Evolutionary conservation across 2,329 filamentous ascomycete species (phyloP), one percentile per base, ranked within the genome.

Genomic region (Drechslerella dactyloides): DNA sequence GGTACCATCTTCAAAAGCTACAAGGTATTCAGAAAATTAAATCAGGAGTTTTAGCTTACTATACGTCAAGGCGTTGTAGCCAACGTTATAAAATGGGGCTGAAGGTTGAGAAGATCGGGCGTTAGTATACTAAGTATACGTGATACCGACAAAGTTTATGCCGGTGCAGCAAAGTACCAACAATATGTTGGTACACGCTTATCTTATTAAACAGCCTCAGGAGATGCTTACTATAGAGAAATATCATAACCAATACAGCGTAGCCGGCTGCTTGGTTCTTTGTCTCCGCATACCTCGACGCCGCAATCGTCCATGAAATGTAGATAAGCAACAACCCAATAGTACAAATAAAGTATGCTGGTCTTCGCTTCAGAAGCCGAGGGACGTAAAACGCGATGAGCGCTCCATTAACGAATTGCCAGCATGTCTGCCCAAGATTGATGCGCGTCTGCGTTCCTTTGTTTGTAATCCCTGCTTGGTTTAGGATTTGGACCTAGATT

Each of bases 61-160:
- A 78, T 87, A 87, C 0, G 85, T 87, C 61, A 89, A 80, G 13
- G 86, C 85, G 76, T 88, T 89, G 77, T 87, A 87, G n/a, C 85
- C 86, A 55, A 88, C 82, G 75, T 88, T 88, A 77, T 88, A 89
- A 70, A 80, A 81, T 2, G 85, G 84, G 8, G n/a, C 63, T 68
- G 19, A 7, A 40, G 2, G 21, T 82, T 77, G 87, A 33, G 8
- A 8, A 33, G 8, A n/a, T n/a, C n/a, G n/a, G n/a, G n/a, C n/a
- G n/a, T n/a, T n/a, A n/a, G n/a, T n/a, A n/a, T n/a, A n/a, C n/a
- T n/a, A n/a, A n/a, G n/a, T n/a, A n/a, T n/a, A n/a, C n/a, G n/a
- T n/a, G n/a, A n/a, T n/a, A n/a, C n/a, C n/a, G n/a, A n/a, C n/a
- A n/a, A n/a, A n/a, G n/a, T n/a, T n/a, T n/a, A n/a, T n/a, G n/a